phyloP scores from a whole-genome alignment of 352 stramenopile genomes.

The Phytophthora aleatoria region DNA sequence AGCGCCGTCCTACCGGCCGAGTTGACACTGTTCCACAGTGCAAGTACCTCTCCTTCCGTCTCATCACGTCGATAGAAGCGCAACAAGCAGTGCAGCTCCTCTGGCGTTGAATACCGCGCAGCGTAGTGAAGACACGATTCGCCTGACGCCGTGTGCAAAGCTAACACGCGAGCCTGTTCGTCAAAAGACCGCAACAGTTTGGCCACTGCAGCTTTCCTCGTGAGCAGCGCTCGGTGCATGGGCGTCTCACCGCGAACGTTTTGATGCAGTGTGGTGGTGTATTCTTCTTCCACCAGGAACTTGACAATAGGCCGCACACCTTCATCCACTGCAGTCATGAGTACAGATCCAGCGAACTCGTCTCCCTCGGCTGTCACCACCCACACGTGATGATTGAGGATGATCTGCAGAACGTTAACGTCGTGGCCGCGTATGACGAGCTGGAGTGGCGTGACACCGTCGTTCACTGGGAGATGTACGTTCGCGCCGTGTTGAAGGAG shows the following conservation, averaged over 20 bases:
- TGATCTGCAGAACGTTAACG: constrained; percentile 25
- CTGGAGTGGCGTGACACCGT: constrained; percentile 12
- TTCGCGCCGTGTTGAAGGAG: constrained; percentile 19
- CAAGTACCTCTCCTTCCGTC: not conserved
- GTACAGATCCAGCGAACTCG: constrained; percentile 19
- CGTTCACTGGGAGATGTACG: constrained; percentile 11
- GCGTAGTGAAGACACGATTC: constrained; percentile 31
- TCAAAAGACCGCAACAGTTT: constrained; percentile 15
- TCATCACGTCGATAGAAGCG: constrained; percentile 5
- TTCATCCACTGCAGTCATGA: constrained; percentile 20
- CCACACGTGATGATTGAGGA: constrained; percentile 27
- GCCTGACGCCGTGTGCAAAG: not conserved
- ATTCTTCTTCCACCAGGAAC: constrained; percentile 28
- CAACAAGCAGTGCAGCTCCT: constrained; percentile 10
- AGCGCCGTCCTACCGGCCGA: constrained; percentile 10
- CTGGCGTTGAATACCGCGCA: constrained; percentile 13
- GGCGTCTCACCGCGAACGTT: constrained; percentile 16
- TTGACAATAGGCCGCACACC: constrained; percentile 6
- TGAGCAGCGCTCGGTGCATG: constrained; percentile 18
- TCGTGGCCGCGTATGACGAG: constrained; percentile 15
- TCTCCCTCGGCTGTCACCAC: constrained; percentile 19
- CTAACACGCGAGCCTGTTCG: not conserved
- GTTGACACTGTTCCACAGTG: constrained; percentile 9
- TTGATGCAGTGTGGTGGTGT: constrained; percentile 5
- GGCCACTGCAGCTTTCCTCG: constrained; percentile 1